Conservation (phyloP, 257 asterid species). For the Scutellaria barbata region DNA sequence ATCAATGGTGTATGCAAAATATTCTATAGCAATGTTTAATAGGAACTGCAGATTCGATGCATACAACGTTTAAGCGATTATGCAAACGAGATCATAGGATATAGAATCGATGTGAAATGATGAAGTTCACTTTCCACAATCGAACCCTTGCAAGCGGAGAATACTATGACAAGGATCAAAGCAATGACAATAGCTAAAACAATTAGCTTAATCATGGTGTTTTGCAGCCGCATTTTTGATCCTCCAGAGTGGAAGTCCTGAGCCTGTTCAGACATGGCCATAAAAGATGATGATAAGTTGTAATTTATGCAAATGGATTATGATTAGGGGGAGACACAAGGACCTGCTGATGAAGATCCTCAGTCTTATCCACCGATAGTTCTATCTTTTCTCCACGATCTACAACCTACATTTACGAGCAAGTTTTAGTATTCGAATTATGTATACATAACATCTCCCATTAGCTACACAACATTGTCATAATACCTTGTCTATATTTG, state of each 20-base stretch:
- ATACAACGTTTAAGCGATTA: neutral
- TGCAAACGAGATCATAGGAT: too few species aligned
- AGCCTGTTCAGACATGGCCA: constrained; percentile 14
- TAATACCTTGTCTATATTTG: constrained; percentile 45
- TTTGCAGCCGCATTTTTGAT: constrained; percentile 60
- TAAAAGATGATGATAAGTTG: neutral
- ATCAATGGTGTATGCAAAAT: neutral
- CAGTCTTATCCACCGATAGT: constrained; percentile 80
- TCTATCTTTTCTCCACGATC: constrained; percentile 84
- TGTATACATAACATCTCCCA: too few species aligned
- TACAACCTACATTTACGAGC: constrained; percentile 51
- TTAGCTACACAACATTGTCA: too few species aligned
- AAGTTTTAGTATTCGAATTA: too few species aligned
- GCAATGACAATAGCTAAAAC: constrained; percentile 53
- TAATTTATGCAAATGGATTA: constrained; percentile 8
- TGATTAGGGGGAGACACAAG: neutral
- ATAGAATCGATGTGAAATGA: too few species aligned
- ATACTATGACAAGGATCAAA: constrained; percentile 57
- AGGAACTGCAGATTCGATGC: neutral
- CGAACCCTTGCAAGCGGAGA: constrained; percentile 54
- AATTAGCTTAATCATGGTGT: constrained; percentile 55
- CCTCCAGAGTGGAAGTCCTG: constrained; percentile 40
- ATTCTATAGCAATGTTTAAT: neutral
- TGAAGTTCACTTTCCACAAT: constrained; percentile 32
- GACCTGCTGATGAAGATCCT: constrained; percentile 74